These are phyloP conservation scores for Eucalyptus pauciflora DNA, from an alignment of 345 rosid genomes.

Conservation along the genomic window DNA sequence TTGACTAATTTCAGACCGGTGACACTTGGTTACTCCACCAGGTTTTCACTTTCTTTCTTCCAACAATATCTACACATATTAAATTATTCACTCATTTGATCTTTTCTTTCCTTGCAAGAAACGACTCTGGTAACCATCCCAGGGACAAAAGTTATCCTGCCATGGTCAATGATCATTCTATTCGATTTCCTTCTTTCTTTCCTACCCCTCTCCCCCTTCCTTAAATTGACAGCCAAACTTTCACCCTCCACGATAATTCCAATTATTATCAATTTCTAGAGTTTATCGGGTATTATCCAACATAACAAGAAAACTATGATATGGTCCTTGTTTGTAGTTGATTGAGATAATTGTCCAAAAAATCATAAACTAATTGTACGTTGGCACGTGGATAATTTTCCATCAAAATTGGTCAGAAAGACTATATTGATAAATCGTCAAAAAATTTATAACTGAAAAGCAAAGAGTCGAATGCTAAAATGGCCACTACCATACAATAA, in stretches of 20 bases:
- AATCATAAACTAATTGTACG: background rate
- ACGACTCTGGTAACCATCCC: background rate
- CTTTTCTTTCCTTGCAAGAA: background rate
- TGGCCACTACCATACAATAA: background rate
- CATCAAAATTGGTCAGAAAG: background rate
- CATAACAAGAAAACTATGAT: accelerated
- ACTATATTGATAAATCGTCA: accelerated
- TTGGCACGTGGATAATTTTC: accelerated
- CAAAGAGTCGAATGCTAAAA: accelerated
- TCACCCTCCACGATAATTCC: background rate
- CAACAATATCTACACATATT: background rate
- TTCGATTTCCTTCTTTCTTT: background rate
- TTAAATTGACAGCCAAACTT: background rate
- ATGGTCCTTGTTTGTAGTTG: background rate
- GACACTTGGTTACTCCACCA: background rate
- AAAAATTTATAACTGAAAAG: accelerated
- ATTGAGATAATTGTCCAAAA: background rate
- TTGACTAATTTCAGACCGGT: background rate
- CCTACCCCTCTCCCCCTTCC: background rate
- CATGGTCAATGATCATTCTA: background rate
- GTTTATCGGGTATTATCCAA: background rate
- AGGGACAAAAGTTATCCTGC: background rate
- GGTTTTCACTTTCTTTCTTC: background rate
- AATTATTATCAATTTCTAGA: background rate
- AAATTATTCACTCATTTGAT: background rate